Evolutionary conservation across 2,329 filamentous ascomycete genomes (phyloP).

Genomic region (Botrytis tulipae): DNA sequence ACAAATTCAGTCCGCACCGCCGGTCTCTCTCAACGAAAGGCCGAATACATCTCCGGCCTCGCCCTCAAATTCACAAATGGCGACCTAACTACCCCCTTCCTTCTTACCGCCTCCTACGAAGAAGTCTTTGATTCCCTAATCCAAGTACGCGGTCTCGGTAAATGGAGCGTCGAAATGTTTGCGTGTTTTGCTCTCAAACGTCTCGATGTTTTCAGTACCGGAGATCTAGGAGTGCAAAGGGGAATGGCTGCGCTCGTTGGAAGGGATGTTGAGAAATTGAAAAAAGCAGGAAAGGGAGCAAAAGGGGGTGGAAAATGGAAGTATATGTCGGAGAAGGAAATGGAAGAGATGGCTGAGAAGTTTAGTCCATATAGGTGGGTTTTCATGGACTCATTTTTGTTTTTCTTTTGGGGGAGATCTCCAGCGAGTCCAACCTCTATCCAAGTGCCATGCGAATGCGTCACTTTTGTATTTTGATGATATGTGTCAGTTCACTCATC

Average conservation of each 20-base stretch:
- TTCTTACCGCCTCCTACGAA: constrained; percentile 78
- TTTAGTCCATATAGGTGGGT: constrained; percentile 77
- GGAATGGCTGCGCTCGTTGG: constrained; percentile 90
- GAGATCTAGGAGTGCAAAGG: constrained; percentile 88
- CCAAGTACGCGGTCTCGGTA: constrained; percentile 81
- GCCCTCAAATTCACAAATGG: constrained; percentile 76
- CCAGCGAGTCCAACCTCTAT: background rate
- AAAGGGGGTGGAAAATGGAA: constrained; percentile 75
- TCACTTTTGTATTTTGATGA: background rate
- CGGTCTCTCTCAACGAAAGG: constrained; percentile 89
- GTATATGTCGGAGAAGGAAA: constrained; percentile 93
- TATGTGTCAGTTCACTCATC: background rate
- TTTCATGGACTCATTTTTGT: background rate
- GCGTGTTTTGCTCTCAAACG: constrained; percentile 92
- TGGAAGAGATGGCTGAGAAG: constrained; percentile 75
- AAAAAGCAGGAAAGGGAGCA: constrained; percentile 59
- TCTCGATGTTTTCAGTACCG: constrained; percentile 88
- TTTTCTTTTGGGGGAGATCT: too few species aligned
- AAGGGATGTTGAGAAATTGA: constrained; percentile 79
- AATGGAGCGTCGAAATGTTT: constrained; percentile 98
- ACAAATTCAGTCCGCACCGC: constrained; percentile 74
- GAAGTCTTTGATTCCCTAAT: constrained; percentile 79
- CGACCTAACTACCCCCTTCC: constrained; percentile 71
- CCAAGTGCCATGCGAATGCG: background rate
- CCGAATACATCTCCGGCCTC: constrained; percentile 87